phyloP scores from a whole-genome alignment of 768 basidiomycete genomes.

The Cytidiella melzeri region DNA sequence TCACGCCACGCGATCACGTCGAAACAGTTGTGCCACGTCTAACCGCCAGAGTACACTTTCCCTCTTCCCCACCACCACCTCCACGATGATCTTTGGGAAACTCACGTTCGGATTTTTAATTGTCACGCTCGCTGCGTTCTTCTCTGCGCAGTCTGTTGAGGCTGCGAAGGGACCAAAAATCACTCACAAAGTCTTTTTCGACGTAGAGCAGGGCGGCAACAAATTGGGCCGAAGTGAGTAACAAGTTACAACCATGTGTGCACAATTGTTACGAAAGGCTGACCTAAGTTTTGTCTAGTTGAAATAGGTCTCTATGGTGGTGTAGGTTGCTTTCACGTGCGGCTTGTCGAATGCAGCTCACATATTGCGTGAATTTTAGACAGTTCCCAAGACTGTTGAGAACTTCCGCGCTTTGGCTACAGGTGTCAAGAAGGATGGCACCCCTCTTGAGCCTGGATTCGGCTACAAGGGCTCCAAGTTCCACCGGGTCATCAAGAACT shows the following conservation, averaged over 20 bases:
- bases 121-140: constrained; percentile 59
- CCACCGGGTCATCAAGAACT: constrained; percentile 93
- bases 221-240: constrained; percentile 72
- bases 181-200: constrained; percentile 92
- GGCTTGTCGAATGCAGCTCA: neutral
- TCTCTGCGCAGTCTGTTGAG: constrained; percentile 67
- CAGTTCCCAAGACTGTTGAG: constrained; percentile 93
- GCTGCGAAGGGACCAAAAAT: constrained; percentile 85
- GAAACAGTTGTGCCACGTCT: neutral
- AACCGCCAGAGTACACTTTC: constrained; percentile 1
- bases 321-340: constrained; percentile 32
- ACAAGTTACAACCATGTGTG: no score
- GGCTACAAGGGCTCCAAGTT: constrained; percentile 96
- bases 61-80: constrained; percentile 17
- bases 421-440: constrained; percentile 73
- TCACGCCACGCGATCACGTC: neutral
- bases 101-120: constrained; percentile 56
- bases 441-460: constrained; percentile 59
- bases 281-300: no score
- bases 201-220: constrained; percentile 88
- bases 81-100: constrained; percentile 53
- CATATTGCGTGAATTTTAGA: constrained; percentile 49
- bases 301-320: constrained; percentile 88
- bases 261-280: no score
- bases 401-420: constrained; percentile 95